These are phyloP conservation scores for Penicillium goetzii DNA, from an alignment of 495 filamentous ascomycete species.

Conservation along the genomic window DNA sequence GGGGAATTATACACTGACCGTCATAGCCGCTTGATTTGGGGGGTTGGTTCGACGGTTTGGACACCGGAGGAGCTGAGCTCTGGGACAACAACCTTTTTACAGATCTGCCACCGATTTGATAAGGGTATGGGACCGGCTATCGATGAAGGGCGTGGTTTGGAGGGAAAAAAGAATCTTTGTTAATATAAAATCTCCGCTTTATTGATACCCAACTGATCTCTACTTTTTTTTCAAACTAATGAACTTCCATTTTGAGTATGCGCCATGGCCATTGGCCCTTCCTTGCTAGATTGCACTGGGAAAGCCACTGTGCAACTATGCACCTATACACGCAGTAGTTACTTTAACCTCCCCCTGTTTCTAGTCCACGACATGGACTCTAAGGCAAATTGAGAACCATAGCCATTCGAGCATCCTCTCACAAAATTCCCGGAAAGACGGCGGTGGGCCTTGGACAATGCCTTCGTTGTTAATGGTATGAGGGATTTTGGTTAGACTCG, in stretches of 20 bases:
- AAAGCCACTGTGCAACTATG: too few relatives aligned
- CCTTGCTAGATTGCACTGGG: too few relatives aligned
- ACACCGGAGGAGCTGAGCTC: slow-evolving; percentile 33
- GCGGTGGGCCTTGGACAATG: too few relatives aligned
- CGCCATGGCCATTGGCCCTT: too few relatives aligned
- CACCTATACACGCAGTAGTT: too few relatives aligned
- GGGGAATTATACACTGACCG: slow-evolving; percentile 24
- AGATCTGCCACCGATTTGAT: slow-evolving; percentile 19
- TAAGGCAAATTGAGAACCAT: too few relatives aligned
- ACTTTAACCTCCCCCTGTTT: too few relatives aligned
- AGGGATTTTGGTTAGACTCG: slow-evolving; percentile 7
- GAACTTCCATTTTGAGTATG: not conserved
- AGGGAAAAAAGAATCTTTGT: not conserved
- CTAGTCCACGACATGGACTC: too few relatives aligned
- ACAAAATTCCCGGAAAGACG: too few relatives aligned
- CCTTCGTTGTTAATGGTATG: not conserved
- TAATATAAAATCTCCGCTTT: slow-evolving; percentile 9
- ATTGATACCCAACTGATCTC: slow-evolving; percentile 6
- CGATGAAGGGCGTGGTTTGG: not conserved
- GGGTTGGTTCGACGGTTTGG: slow-evolving; percentile 38
- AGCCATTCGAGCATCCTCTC: too few relatives aligned
- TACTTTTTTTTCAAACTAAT: not conserved
- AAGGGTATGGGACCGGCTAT: not conserved
- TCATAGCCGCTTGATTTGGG: slow-evolving; percentile 41
- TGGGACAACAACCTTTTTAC: slow-evolving; percentile 41